Percentiles rank a stretch among this genome's conserved stretches.
Evolutionary conservation across 2,329 filamentous ascomycete species (phyloP).

Genomic region (Fusarium sp.): DNA sequence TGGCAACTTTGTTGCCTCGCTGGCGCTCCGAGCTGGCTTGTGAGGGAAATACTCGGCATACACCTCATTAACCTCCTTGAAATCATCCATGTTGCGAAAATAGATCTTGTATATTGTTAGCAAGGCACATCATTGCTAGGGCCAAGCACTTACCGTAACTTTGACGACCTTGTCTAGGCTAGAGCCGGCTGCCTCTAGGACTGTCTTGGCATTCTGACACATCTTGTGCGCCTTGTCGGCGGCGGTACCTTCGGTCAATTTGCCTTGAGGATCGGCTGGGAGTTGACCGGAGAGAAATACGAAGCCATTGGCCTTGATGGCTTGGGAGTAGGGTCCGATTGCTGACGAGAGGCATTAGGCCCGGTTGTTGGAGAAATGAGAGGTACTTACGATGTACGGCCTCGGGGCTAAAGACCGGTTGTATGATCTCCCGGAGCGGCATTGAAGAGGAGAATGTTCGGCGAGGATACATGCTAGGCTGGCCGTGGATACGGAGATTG

Average conservation of each 20-base stretch:
- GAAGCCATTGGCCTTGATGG: slow-evolving; percentile 50
- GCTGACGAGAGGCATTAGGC: not conserved
- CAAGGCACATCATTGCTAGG: not conserved
- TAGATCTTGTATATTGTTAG: not conserved
- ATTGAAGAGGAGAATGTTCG: not conserved
- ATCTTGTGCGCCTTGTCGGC: slow-evolving; percentile 42
- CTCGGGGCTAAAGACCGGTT: slow-evolving; percentile 18
- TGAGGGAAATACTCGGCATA: slow-evolving; percentile 33
- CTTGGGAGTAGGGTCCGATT: slow-evolving; percentile 30
- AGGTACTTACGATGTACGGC: slow-evolving; percentile 21
- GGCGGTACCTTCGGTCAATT: slow-evolving; percentile 67
- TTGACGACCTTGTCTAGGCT: slow-evolving; percentile 70
- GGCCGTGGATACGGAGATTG: not conserved
- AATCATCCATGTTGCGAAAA: slow-evolving; percentile 15
- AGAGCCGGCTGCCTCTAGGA: slow-evolving; percentile 55
- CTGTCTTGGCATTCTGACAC: slow-evolving; percentile 66
- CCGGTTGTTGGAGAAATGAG: no score
- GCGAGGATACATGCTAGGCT: not conserved
- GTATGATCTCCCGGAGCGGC: slow-evolving; percentile 1
- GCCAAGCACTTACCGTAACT: slow-evolving; percentile 51
- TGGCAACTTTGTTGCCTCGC: not conserved
- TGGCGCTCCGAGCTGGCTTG: slow-evolving; percentile 21
- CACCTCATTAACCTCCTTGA: slow-evolving; percentile 29
- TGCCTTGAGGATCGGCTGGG: slow-evolving; percentile 64
- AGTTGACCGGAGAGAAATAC: slow-evolving; percentile 77